Evolutionary conservation across 1,284 basidiomycete genomes (phyloP), one percentile per base, ranked within the genome.

Genomic region (Sporisorium reilianum): DNA sequence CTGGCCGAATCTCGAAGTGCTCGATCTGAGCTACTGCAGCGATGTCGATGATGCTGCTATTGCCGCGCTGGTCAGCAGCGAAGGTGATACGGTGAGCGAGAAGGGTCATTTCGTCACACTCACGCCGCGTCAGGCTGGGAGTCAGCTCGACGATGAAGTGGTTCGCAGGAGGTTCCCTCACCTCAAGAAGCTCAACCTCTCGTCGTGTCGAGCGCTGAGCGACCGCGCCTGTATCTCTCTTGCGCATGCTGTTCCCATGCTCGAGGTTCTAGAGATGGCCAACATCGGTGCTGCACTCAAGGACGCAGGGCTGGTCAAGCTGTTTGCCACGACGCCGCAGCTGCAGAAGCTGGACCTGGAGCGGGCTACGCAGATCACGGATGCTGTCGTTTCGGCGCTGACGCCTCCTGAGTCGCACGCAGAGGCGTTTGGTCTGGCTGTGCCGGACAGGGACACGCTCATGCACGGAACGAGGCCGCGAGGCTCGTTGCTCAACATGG

Each of bases 271-370:
- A 38, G 94, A 97, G 85, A 84, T 96, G 62, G 92, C 92, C 1
- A 90, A 91, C 8, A 89, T 93, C 16, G 70, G 75, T 9, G 25
- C 62, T 22, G 58, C 36, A 22, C 16, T 67, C 36, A 88, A 88
- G 65, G 90, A 93, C 66, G 88, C 88, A 2, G 92, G 92, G 3
- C 85, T 97, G 10, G 86, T 92, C n/a, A 87, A 88, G 45, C 87
- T 97, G 20, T 85, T 97, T 38, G 85, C 86, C 46, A 92, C 91
- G 11, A 91, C 90, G 7, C 91, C 92, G 0, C 83, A 87, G 62
- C 89, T 97, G 52, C 87, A 90, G 55, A 89, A 89, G 55, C 85
- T 97, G 45, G 95, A 97, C 82, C 86, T 97, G 32, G 95, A 97
- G 82, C 91, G 93, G 67, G 92, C 92, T 3, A 86, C 85, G 16